Evolutionary conservation across 2,329 filamentous ascomycete species (phyloP).

Genomic region (Neofusicoccum cordaticola): DNA sequence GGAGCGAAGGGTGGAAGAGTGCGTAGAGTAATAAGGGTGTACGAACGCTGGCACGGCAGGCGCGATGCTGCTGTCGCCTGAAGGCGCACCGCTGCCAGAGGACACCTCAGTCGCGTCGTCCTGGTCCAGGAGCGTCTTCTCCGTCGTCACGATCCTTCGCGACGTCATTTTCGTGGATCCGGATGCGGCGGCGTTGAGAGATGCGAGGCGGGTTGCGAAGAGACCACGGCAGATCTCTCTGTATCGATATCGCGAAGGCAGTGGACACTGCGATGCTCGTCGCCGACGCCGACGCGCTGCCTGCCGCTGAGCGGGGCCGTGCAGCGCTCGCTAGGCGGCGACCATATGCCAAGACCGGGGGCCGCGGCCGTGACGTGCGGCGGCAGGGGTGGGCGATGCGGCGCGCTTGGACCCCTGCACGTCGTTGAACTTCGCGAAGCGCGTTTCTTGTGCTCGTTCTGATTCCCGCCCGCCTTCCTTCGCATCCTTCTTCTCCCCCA

Average conservation of each 20-base stretch:
- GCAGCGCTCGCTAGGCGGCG: background rate
- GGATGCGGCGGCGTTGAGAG: background rate
- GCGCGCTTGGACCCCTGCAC: background rate
- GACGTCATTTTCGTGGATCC: conserved; percentile 58
- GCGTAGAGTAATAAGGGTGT: background rate
- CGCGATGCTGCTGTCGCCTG: conserved; percentile 66
- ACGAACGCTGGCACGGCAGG: conserved; percentile 79
- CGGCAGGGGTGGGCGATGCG: background rate
- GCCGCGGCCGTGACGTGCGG: background rate
- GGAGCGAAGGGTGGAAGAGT: background rate
- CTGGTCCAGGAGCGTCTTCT: conserved; percentile 61
- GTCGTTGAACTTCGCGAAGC: conserved; percentile 3
- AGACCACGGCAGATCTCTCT: too few species aligned
- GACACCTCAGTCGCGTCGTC: conserved; percentile 31
- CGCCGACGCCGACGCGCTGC: too few species aligned
- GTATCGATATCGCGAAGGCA: too few species aligned
- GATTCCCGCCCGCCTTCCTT: background rate
- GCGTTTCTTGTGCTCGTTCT: background rate
- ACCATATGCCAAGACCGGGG: background rate
- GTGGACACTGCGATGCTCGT: too few species aligned
- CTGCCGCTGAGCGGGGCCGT: too few species aligned
- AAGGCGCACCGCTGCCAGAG: conserved; percentile 34
- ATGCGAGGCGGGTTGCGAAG: too few species aligned
- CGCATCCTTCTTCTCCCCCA: background rate
- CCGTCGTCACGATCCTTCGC: conserved; percentile 61